Conservation (phyloP, 768 basidiomycete species). For the Cubamyces lactineus region DNA sequence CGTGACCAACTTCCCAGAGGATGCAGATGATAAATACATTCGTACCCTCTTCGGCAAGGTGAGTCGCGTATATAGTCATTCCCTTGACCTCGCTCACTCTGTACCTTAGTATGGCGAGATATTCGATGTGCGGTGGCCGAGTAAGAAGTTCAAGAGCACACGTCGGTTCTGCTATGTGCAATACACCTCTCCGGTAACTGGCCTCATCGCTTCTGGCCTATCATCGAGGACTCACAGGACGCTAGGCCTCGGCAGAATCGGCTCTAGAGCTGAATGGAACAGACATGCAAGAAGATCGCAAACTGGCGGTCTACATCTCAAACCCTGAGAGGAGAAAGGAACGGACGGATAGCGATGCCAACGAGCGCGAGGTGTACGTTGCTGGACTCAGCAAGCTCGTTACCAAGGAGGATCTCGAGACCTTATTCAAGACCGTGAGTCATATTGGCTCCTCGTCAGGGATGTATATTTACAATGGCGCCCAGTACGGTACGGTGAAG, state of each 20-base stretch:
- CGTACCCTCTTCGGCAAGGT: constrained; percentile 81
- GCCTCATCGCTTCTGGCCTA: not conserved
- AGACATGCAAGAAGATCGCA: constrained; percentile 70
- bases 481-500: constrained; percentile 81
- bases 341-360: constrained; percentile 84
- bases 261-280: constrained; percentile 81
- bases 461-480: constrained; percentile 4
- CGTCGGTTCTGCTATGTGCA: constrained; percentile 96
- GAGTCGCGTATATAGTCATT: constrained; percentile 22
- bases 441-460: not conserved
- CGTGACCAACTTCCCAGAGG: constrained; percentile 93
- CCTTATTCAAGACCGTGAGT: constrained; percentile 76
- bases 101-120: constrained; percentile 76
- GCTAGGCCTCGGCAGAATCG: constrained; percentile 65
- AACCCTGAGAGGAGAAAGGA: constrained; percentile 90
- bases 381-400: constrained; percentile 82
- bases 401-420: constrained; percentile 75
- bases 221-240: not conserved
- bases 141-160: constrained; percentile 91
- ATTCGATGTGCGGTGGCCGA: constrained; percentile 97
- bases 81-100: not conserved
- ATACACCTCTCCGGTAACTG: constrained; percentile 77
- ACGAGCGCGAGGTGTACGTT: constrained; percentile 86
- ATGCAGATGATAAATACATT: constrained; percentile 75
- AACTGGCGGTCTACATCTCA: constrained; percentile 81